Evolutionary conservation across 2,329 filamentous ascomycete genomes (phyloP).

Genomic region (Talaromyces sp.): DNA sequence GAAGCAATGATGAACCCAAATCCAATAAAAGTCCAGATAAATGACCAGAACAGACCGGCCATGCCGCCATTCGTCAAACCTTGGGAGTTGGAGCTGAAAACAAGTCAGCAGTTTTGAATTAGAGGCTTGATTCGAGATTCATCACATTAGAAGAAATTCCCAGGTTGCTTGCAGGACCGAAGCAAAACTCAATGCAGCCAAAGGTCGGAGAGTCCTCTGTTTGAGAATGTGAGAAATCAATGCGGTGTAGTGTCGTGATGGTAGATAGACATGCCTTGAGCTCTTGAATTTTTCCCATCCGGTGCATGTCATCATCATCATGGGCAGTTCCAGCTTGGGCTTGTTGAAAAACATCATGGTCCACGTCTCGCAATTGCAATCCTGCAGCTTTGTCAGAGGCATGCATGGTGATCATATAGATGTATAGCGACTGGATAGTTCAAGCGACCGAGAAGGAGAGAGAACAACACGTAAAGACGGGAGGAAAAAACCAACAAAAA

Average conservation of each 20-base stretch:
- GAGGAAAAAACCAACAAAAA: too few species aligned
- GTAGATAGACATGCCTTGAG: conserved; percentile 17
- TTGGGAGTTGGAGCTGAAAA: conserved; percentile 1
- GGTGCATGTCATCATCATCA: conserved; percentile 23
- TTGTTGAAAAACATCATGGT: not conserved
- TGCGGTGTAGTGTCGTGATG: conserved; percentile 5
- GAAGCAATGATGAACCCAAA: conserved; percentile 56
- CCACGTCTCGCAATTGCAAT: not conserved
- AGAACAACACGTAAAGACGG: not conserved
- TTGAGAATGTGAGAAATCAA: conserved; percentile 4
- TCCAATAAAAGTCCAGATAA: conserved; percentile 54
- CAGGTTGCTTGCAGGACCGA: conserved; percentile 33
- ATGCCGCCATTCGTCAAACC: conserved; percentile 18
- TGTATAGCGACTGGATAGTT: not conserved
- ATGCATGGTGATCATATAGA: not conserved
- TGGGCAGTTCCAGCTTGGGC: not conserved
- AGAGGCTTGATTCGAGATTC: conserved; percentile 18
- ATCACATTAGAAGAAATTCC: conserved; percentile 32
- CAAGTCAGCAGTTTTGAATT: not conserved
- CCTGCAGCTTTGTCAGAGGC: not conserved
- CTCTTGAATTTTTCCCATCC: conserved; percentile 29
- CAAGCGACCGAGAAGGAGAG: not conserved
- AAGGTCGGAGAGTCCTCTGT: conserved; percentile 29
- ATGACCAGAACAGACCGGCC: conserved; percentile 27
- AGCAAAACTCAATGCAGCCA: conserved; percentile 32